Evolutionary conservation across 1,139 yeast genomes (phyloP).

Genomic region (Geotrichum phurueaensis): DNA sequence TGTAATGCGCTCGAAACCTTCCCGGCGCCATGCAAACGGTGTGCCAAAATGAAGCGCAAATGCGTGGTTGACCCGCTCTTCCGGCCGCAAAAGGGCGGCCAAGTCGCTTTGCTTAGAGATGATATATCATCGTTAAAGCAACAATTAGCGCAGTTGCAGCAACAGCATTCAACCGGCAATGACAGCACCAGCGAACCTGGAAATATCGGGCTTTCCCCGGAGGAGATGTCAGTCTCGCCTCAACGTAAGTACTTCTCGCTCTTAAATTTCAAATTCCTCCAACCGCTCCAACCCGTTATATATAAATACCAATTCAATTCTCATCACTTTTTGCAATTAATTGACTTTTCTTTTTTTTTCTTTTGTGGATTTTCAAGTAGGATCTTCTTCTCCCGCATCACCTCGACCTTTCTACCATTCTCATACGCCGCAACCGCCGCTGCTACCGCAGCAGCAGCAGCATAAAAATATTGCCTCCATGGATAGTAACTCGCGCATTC

Average conservation of each 20-base stretch:
- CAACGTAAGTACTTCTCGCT: neutral
- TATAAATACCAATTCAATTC: neutral
- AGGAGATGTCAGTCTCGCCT: neutral
- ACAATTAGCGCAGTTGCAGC: constrained; percentile 67
- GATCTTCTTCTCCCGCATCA: neutral
- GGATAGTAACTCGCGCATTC: constrained; percentile 14
- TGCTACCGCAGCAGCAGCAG: neutral
- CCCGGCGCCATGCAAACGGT: constrained; percentile 78
- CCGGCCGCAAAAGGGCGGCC: constrained; percentile 87
- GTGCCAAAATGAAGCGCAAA: constrained; percentile 68
- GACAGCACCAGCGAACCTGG: neutral
- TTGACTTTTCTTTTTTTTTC: neutral
- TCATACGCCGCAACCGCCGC: neutral
- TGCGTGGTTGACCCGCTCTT: constrained; percentile 92
- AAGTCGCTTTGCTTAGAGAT: constrained; percentile 72
- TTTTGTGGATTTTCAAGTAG: neutral
- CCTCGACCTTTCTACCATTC: neutral
- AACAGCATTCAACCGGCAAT: constrained; percentile 40
- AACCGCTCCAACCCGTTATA: neutral
- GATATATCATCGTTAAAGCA: constrained; percentile 78
- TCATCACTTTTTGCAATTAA: neutral
- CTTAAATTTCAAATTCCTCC: neutral
- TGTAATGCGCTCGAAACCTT: constrained; percentile 84
- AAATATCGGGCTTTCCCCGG: neutral
- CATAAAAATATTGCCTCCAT: neutral